These are phyloP conservation scores for Daedalea quercina DNA, from an alignment of 768 basidiomycete species.

Conservation along the genomic window DNA sequence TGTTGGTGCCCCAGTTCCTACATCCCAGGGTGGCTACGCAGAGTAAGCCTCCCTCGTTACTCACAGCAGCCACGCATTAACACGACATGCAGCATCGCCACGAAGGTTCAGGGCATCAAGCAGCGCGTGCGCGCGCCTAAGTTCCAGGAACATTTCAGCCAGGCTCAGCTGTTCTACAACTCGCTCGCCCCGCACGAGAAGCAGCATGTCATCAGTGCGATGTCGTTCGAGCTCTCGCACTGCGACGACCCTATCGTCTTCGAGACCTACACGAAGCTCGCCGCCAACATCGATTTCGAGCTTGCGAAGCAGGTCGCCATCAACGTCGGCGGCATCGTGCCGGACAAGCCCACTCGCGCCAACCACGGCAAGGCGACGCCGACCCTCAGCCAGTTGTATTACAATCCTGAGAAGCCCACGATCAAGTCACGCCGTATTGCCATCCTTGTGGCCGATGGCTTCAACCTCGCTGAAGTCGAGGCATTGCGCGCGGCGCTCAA, in stretches of 20 bases:
- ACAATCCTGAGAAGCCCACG: conserved; percentile 46
- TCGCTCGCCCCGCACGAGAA: conserved; percentile 66
- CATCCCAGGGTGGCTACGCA: conserved; percentile 47
- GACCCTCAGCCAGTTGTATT: conserved; percentile 55
- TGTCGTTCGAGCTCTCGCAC: conserved; percentile 81
- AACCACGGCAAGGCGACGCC: conserved; percentile 54
- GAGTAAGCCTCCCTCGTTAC: conserved; percentile 33
- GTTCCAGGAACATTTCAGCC: conserved; percentile 74
- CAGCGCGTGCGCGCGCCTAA: conserved; percentile 60
- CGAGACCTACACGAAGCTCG: conserved; percentile 54
- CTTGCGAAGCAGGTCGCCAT: conserved; percentile 64
- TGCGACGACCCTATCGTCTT: conserved; percentile 73
- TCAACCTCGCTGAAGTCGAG: conserved; percentile 52
- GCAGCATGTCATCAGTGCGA: conserved; percentile 59
- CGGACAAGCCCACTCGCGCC: conserved; percentile 38
- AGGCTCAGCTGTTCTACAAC: conserved; percentile 80
- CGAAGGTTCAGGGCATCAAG: conserved; percentile 48
- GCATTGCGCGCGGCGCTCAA: conserved; percentile 49
- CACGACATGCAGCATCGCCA: conserved; percentile 31
- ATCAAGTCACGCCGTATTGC: conserved; percentile 68
- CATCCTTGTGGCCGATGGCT: conserved; percentile 71
- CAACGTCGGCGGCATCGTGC: conserved; percentile 55
- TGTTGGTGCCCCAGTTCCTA: conserved; percentile 39
- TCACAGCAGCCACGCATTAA: conserved; percentile 2
- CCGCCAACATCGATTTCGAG: conserved; percentile 69